A percentile compares a stretch with the other conserved stretches of the same genome.
Evolutionary conservation across 805 yeast genomes (phyloP).

Genomic region (Zygotorulaspora sp.): DNA sequence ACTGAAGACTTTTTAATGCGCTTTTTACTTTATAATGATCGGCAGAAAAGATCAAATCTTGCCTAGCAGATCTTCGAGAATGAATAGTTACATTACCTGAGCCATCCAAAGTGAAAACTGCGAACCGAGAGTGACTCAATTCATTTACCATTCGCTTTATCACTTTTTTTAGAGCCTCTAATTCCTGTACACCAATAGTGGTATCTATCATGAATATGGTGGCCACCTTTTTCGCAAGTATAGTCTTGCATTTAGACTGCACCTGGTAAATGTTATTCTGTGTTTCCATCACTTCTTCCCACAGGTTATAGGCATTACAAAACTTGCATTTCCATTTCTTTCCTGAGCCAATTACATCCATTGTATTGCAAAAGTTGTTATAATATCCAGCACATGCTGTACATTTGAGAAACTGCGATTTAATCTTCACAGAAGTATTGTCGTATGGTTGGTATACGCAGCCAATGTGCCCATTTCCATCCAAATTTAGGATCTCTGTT

Average conservation of each 20-base stretch:
- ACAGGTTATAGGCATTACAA: constrained; percentile 13
- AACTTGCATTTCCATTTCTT: constrained; percentile 17
- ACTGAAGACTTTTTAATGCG: constrained; percentile 8
- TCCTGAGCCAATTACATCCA: neutral
- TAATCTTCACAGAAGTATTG: neutral
- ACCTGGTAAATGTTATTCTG: constrained; percentile 1
- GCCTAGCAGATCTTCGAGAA: neutral
- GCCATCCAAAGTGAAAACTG: constrained; percentile 5
- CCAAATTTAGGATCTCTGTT: constrained; percentile 8
- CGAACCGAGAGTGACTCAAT: neutral
- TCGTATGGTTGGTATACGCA: constrained; percentile 12
- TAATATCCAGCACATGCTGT: constrained; percentile 5
- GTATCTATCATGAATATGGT: constrained; percentile 13
- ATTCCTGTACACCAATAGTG: constrained; percentile 8
- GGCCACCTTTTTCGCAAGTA: neutral
- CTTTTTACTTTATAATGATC: constrained; percentile 7
- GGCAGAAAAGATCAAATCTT: constrained; percentile 4
- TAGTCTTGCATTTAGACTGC: too few relatives aligned
- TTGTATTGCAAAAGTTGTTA: constrained; percentile 3
- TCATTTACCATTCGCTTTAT: constrained; percentile 1
- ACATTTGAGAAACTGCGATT: constrained; percentile 4
- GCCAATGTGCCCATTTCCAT: constrained; percentile 14
- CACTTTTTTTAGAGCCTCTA: constrained; percentile 7
- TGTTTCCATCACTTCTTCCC: constrained; percentile 3
- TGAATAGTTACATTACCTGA: constrained; percentile 8